Base-by-base conservation (phyloP, 2,329 filamentous ascomycete species). In the Juglanconis oblonga region DNA sequence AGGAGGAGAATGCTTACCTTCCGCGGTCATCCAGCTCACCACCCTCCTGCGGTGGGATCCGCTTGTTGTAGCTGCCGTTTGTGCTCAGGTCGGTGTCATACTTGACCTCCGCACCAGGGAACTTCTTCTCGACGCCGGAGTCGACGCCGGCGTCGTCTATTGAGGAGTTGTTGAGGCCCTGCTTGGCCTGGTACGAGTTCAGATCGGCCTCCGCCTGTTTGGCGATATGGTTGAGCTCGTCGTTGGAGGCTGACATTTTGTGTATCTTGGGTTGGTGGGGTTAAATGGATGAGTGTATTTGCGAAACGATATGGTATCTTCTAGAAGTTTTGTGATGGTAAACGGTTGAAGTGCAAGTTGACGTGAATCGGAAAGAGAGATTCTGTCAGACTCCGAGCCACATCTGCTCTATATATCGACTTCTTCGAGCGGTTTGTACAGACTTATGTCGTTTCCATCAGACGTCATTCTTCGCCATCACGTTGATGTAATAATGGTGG, bases 181-280 rank as follows among this genome's bases (percentile, higher is more conserved):
- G 80, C 70, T 81, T 81, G 64, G 77, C 69, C 64, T 79, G 73
- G 66, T 79, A 78, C 11, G 71, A 76, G 72, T 81, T 81, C 58
- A 81, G 72, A 64, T 81, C 77, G 55, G 67, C 68, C 72, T 82
- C 78, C 49, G 79, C 78, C 66, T 79, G 68, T 38, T 74, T 69
- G 58, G 79, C 74, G 57, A 81, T 77, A 56, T 76, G 67, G 62
- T 75, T 73, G 58, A 78, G 74, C 61, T 76, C 71, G 35, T 76
- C 69, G 66, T 69, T 58, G 47, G 60, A 54, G 11, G 59, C 56
- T 47, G 62, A 55, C 59, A 64, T 62, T 31, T 35, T 62, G 45
- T 33, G 10, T 45, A 29, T 14, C 24, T 52, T 29, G 24, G 33
- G 29, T 36, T 17, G 38, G 38, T 42, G n/a, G 3, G 38, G 6